phyloP scores from a whole-genome alignment of 2,329 filamentous ascomycete genomes.

The Paecilomyces formosus region DNA sequence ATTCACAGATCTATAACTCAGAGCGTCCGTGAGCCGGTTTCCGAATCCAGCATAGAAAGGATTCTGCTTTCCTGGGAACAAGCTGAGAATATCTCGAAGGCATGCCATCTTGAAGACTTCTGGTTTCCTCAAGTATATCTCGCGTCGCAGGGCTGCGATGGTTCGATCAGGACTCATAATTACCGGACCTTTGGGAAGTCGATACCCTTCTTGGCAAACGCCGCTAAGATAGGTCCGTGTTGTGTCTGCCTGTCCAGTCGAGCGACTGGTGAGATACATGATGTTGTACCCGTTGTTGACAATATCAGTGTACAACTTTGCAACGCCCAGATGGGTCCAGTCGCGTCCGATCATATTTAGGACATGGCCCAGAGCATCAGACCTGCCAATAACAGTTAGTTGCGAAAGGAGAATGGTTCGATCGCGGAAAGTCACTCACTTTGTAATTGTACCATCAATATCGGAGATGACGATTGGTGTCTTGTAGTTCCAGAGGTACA shows the following conservation, averaged over 20 bases:
- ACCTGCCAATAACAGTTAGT: slow-evolving; percentile 36
- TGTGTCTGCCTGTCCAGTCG: slow-evolving; percentile 85
- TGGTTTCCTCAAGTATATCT: slow-evolving; percentile 91
- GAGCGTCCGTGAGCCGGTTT: slow-evolving; percentile 89
- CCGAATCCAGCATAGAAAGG: slow-evolving; percentile 98
- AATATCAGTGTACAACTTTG: slow-evolving; percentile 95
- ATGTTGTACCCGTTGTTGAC: slow-evolving; percentile 96
- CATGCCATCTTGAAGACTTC: slow-evolving; percentile 99
- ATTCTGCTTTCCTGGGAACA: slow-evolving; percentile 69
- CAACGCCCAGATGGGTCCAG: slow-evolving; percentile 95
- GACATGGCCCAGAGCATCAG: slow-evolving; percentile 87
- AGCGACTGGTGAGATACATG: slow-evolving; percentile 92
- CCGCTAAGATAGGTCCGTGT: slow-evolving; percentile 86
- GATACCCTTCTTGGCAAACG: slow-evolving; percentile 79
- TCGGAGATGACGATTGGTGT: slow-evolving; percentile 95
- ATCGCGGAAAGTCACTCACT: slow-evolving; percentile 39
- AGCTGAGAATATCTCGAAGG: slow-evolving; percentile 80
- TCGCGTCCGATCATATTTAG: slow-evolving; percentile 94
- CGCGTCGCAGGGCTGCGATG: slow-evolving; percentile 82
- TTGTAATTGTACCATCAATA: slow-evolving; percentile 97
- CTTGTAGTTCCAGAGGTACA: slow-evolving; percentile 90
- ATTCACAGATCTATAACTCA: slow-evolving; percentile 92
- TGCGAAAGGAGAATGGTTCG: neutral
- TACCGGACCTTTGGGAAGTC: slow-evolving; percentile 79
- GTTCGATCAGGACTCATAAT: slow-evolving; percentile 93